Percentiles rank a stretch among this genome's conserved stretches.
Conservation (phyloP, 2,329 filamentous ascomycete genomes). For the Tricladium varicosporioides region DNA sequence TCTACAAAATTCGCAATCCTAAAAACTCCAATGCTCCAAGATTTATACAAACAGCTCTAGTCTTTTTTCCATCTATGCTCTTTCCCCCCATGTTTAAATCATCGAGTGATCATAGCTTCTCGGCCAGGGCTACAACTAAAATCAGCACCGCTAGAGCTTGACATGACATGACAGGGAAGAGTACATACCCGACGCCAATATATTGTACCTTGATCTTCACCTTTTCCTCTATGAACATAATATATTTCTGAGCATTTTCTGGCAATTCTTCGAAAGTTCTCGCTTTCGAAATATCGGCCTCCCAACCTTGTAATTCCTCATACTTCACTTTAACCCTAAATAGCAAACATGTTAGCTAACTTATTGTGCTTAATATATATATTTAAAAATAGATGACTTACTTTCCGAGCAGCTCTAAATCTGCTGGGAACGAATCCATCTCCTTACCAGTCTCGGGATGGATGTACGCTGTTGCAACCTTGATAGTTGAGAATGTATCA, state of each 20-base stretch:
- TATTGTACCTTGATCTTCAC: constrained; percentile 49
- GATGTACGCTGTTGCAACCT: constrained; percentile 71
- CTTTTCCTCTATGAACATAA: constrained; percentile 51
- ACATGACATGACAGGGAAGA: not conserved
- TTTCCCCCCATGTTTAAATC: not conserved
- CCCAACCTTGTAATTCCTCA: constrained; percentile 68
- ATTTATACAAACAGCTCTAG: too few species aligned
- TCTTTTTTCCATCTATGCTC: not conserved
- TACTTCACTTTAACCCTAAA: constrained; percentile 56
- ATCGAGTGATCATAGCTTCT: constrained; percentile 57
- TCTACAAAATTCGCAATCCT: too few species aligned
- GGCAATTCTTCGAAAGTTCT: constrained; percentile 63
- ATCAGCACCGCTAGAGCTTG: not conserved
- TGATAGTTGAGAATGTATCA: constrained; percentile 72
- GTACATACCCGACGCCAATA: constrained; percentile 55
- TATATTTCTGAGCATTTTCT: constrained; percentile 60
- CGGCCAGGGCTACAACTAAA: constrained; percentile 47
- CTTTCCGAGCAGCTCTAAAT: constrained; percentile 54
- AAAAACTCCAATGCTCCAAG: too few species aligned
- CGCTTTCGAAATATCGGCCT: constrained; percentile 55
- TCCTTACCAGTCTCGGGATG: constrained; percentile 43
- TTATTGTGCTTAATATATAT: too few species aligned
- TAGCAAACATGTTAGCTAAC: too few species aligned
- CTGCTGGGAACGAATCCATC: constrained; percentile 63
- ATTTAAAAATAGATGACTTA: constrained; percentile 30